These are phyloP conservation scores for Abelmoschus esculentus DNA, from an alignment of 345 rosid species.

Conservation along the genomic window DNA sequence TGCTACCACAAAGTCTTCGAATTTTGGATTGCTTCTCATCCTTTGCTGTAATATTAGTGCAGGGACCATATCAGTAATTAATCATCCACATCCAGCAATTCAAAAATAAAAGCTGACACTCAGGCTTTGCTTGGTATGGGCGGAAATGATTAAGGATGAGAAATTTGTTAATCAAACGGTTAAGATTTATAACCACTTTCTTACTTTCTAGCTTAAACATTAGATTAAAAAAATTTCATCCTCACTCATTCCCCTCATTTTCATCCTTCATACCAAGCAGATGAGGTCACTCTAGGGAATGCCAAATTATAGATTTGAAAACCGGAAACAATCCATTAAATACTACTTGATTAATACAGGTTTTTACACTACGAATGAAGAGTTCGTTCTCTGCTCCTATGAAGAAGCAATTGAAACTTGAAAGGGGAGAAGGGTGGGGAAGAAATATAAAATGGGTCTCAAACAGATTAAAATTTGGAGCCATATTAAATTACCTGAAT, in stretches of 20 bases:
- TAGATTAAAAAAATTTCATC: not conserved
- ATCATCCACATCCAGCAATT: not conserved
- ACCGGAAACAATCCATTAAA: not conserved
- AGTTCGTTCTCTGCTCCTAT: not conserved
- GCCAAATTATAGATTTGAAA: not conserved
- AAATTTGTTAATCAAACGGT: not conserved
- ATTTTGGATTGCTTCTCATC: not conserved
- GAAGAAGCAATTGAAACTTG: too few species aligned
- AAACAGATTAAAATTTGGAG: not conserved
- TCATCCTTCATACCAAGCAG: not conserved
- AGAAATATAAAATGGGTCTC: not conserved
- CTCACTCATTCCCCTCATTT: not conserved
- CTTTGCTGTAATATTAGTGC: not conserved
- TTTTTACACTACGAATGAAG: not conserved
- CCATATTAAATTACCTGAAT: conserved; percentile 4
- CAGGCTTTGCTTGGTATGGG: not conserved
- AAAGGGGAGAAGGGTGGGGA: too few species aligned
- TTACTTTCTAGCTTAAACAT: not conserved
- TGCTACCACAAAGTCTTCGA: not conserved
- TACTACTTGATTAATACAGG: not conserved
- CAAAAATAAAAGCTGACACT: not conserved
- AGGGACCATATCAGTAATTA: not conserved
- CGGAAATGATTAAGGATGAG: too few species aligned
- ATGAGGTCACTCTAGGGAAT: not conserved
- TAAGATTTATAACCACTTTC: not conserved